Percentiles rank a stretch among this genome's conserved stretches.
These are phyloP conservation scores for Aspergillus tamarii DNA, from an alignment of 2,329 filamentous ascomycete genomes.

Conservation along the genomic window DNA sequence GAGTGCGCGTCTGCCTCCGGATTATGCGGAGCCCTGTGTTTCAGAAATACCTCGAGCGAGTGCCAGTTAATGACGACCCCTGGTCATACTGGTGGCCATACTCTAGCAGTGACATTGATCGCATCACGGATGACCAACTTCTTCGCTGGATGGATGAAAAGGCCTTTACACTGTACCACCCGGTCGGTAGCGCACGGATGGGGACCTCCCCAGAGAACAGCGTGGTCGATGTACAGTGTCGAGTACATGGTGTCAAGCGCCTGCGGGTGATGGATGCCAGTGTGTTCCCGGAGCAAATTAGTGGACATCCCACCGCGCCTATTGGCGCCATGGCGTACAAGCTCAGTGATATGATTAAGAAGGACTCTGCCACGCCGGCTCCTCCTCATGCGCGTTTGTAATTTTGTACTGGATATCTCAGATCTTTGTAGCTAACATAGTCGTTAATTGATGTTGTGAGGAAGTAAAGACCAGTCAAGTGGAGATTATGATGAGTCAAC, in stretches of 20 bases:
- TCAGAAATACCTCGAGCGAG: conserved; percentile 18
- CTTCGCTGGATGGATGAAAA: conserved; percentile 25
- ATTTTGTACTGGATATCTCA: background rate
- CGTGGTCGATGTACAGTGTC: conserved; percentile 26
- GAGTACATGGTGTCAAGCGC: conserved; percentile 23
- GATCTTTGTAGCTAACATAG: no score
- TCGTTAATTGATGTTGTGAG: no score
- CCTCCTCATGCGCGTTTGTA: background rate
- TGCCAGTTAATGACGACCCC: conserved; percentile 21
- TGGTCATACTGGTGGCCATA: conserved; percentile 25
- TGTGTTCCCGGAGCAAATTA: conserved; percentile 27
- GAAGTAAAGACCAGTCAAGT: no score
- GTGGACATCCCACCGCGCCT: conserved; percentile 24
- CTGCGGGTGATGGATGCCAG: conserved; percentile 27
- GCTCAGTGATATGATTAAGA: conserved; percentile 21
- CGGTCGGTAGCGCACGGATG: conserved; percentile 26
- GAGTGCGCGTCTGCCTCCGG: conserved; percentile 20
- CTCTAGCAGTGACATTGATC: conserved; percentile 24
- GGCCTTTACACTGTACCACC: conserved; percentile 26
- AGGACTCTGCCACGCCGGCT: background rate
- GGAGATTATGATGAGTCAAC: no score
- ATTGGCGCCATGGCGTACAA: conserved; percentile 25
- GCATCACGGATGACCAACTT: conserved; percentile 23
- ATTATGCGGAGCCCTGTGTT: conserved; percentile 19
- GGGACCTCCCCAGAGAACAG: conserved; percentile 14